A percentile compares a stretch with the other conserved stretches of the same genome.
These are phyloP conservation scores for Lignosus rhinocerotis DNA, from an alignment of 1,284 basidiomycete species.

Conservation along the genomic window DNA sequence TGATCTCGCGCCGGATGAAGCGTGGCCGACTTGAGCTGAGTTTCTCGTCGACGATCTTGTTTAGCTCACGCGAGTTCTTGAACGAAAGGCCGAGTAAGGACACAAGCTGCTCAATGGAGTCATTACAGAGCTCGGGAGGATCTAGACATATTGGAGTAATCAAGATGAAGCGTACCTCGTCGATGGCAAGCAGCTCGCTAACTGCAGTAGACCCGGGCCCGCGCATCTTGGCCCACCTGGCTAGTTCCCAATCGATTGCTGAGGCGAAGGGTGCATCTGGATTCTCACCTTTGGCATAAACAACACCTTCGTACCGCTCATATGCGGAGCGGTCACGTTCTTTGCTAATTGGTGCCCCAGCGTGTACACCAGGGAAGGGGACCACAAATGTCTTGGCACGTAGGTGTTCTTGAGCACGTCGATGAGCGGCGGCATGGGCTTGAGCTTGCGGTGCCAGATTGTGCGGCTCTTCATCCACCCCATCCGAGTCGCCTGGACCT, in stretches of 20 bases:
- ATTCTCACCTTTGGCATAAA: background rate
- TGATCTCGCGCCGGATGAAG: slow-evolving; percentile 24
- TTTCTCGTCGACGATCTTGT: background rate
- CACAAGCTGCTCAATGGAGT: background rate
- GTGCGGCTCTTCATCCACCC: too few relatives aligned
- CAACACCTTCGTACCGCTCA: background rate
- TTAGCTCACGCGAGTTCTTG: slow-evolving; percentile 28
- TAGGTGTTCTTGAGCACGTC: too few relatives aligned
- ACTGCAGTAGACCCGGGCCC: slow-evolving; percentile 22
- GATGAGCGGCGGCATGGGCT: too few relatives aligned
- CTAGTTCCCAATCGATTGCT: slow-evolving; percentile 24
- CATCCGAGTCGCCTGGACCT: too few relatives aligned
- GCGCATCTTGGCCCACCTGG: slow-evolving; percentile 24
- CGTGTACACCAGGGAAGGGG: too few relatives aligned
- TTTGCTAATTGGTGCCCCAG: background rate
- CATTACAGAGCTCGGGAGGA: background rate
- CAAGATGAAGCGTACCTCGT: slow-evolving; percentile 16
- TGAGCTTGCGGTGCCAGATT: too few relatives aligned
- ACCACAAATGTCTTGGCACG: too few relatives aligned
- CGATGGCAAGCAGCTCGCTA: slow-evolving; percentile 20
- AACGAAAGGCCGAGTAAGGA: slow-evolving; percentile 30
- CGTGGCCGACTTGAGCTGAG: slow-evolving; percentile 27
- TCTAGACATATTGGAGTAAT: background rate
- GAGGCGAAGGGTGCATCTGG: slow-evolving; percentile 13
- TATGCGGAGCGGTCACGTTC: background rate